A percentile compares a stretch with the other conserved stretches of the same genome.
These are phyloP conservation scores for Boeremia lycopersici DNA, from an alignment of 2,329 filamentous ascomycete genomes.

Conservation along the genomic window DNA sequence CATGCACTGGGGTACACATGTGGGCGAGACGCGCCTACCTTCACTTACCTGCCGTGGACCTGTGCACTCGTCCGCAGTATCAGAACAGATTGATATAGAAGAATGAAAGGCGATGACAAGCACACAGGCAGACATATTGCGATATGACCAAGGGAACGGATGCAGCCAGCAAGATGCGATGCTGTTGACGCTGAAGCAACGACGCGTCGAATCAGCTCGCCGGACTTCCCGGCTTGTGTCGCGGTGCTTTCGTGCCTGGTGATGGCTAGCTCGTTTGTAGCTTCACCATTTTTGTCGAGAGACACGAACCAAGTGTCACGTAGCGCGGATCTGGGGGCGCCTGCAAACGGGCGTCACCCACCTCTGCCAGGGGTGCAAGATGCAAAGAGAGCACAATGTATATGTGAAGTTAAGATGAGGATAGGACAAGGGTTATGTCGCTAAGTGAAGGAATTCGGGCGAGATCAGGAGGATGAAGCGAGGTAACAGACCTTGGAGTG, in stretches of 20 bases:
- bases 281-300: background rate
- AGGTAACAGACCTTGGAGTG: too few species aligned
- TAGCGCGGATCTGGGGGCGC: conserved; percentile 4
- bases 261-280: conserved; percentile 1
- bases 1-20: conserved; percentile 5
- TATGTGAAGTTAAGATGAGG: too few species aligned
- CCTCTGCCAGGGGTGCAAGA: background rate
- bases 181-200: background rate
- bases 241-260: background rate
- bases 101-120: background rate
- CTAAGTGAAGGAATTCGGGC: too few species aligned
- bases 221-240: conserved; percentile 2
- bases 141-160: background rate
- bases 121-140: background rate
- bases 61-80: background rate
- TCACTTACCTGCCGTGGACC: background rate
- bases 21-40: conserved; percentile 11
- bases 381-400: background rate
- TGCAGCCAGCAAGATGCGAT: background rate
- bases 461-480: too few species aligned
- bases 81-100: background rate
- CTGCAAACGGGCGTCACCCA: conserved; percentile 4
- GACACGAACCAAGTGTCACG: conserved; percentile 6
- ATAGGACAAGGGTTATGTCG: too few species aligned
- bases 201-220: background rate